Base-by-base conservation (phyloP, 306 rosid genomes). In the Prinsepia uniflora region DNA sequence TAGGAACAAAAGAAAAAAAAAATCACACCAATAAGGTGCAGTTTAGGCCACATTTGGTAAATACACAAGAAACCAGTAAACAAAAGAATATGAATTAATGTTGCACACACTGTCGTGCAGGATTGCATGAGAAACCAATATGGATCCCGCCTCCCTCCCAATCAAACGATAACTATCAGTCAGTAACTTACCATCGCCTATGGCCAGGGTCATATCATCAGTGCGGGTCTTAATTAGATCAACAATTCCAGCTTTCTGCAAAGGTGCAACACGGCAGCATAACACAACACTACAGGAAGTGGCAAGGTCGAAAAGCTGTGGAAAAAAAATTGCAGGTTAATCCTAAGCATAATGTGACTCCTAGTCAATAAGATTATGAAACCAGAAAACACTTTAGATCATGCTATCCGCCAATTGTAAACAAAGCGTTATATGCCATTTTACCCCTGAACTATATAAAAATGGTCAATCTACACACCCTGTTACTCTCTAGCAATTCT, bases 181-280 rank as follows among this genome's bases (percentile, higher is more conserved):
- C 2, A 10, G 22, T 60, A 17, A 74, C 84, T 86, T 69, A 95
- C 99, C 99, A 73, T 95, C 99, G 10, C 99, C 99, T 47, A 95
- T 95, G 48, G 99, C 97, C 80, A 95, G 84, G 39, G 99, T 95
- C 99, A 95, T 89, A 75, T 95, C 99, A 81, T 85, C 96, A 6
- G 97, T 95, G 66, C 96, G 89, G 66, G 87, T 86, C 84, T 95
- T 95, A 24, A 95, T 87, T 66, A 95, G 72, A 80, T 82, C 99
- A 87, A 95, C 97, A 82, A 95, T 85, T 80, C 99, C 99, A 70
- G 99, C 99, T 82, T 95, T 95, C 71, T 95, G 99, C 83, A 95
- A 77, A 40, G 99, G 99, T 41, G 99, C 99, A 70, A 95, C 99
- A 75, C 99, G 99, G 69, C 99, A 95, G 80, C 99, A 95, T 58